Base-by-base conservation (phyloP, 169 alveolate species). In the Cryptosporidium meleagridis region DNA sequence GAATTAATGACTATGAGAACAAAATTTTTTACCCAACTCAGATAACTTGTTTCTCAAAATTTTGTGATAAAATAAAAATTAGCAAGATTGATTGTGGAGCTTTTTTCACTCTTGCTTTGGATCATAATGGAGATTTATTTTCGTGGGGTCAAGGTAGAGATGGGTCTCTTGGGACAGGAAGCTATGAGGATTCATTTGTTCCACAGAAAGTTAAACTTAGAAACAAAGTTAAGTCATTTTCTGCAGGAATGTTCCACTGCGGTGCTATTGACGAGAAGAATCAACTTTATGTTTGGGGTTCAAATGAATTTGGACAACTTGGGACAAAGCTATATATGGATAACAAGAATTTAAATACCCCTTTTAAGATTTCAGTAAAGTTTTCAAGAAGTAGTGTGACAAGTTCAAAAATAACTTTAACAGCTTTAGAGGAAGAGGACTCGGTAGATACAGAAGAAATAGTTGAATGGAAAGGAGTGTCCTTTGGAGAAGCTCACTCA, bases 131-230 rank as follows among this genome's bases (percentile, higher is more conserved):
- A 8, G 41, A 26, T 21, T 45, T 80, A 39, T 80, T 41, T 41
- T 62, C 89, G 4, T 80, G 89, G 89, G 89, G 89, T 9, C 75
- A 80, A 33, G 89, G 89, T 7, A 80, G 70, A 14, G 89, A 80
- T 59, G 89, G 89, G 14, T 80, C 75, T 29, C 44, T 80, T 6
- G 89, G 89, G n/a, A 80, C 44, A 9, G 80, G 89, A 8, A 61
- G 37, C 39, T 37, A 45, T 5, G 69, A 80, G 3, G 73, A 59
- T 62, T 44, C 80, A n/a, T 80, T 65, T 62, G 31, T 39, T 18
- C 89, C 89, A 61, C 35, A 59, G 8, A 62, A 31, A 41, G 33
- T 80, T n/a, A 29, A 73, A 6, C 23, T 80, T 12, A 26, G 41
- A 21, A 21, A 35, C 59, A 26, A 14, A 39, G 52, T 80, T n/a